These are phyloP conservation scores for Skeletonema costatum DNA, from an alignment of 108 stramenopile species.

Conservation along the genomic window DNA sequence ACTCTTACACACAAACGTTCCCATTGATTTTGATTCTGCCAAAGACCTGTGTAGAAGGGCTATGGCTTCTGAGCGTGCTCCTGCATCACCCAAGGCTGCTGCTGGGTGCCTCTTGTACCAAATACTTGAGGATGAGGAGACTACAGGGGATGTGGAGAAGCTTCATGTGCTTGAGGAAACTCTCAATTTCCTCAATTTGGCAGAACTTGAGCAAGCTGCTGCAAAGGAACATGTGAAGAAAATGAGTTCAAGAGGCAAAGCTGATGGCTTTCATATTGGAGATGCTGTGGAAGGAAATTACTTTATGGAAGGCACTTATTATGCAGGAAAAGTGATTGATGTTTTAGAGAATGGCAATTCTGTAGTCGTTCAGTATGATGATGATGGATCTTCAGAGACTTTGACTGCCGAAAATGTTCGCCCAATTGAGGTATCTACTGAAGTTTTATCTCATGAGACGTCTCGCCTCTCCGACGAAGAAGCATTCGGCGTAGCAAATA, in stretches of 20 bases:
- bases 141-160: conserved; percentile 32
- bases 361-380: conserved; percentile 64
- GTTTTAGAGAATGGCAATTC: conserved; percentile 52
- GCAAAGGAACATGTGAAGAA: conserved; percentile 37
- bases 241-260: conserved; percentile 24
- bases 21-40: conserved; percentile 68
- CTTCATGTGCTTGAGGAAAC: conserved; percentile 57
- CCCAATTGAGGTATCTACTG: conserved; percentile 20
- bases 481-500: conserved; percentile 57
- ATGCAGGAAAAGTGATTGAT: conserved; percentile 59
- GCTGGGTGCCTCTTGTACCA: conserved; percentile 77
- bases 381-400: conserved; percentile 74
- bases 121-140: conserved; percentile 61
- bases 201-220: conserved; percentile 33
- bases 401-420: conserved; percentile 60
- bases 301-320: conserved; percentile 70
- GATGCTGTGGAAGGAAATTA: conserved; percentile 76
- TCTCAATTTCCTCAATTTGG: conserved; percentile 36
- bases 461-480: conserved; percentile 64
- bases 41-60: conserved; percentile 64
- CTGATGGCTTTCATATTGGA: conserved; percentile 51
- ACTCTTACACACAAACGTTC: conserved; percentile 54
- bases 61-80: conserved; percentile 38
- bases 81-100: conserved; percentile 58
- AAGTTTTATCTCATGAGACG: conserved; percentile 40